phyloP scores from a whole-genome alignment of 495 filamentous ascomycete genomes.

The Trichodelitschia bisporula region DNA sequence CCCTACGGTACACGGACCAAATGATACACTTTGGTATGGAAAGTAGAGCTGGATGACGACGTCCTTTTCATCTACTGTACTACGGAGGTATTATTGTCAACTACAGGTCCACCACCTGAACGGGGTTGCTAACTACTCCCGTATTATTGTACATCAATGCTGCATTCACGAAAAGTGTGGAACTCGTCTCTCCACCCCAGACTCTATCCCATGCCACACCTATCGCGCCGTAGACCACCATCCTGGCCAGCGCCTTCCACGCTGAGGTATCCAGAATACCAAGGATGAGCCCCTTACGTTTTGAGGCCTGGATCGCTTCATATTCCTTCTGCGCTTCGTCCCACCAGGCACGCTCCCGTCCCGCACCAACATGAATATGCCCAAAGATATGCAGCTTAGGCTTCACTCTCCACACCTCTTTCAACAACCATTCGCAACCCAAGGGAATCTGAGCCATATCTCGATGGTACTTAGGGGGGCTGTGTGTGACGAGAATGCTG shows the following conservation, averaged over 20 bases:
- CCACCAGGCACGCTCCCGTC: constrained; percentile 45
- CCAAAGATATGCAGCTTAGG: constrained; percentile 74
- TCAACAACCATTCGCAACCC: constrained; percentile 51
- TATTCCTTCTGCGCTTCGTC: constrained; percentile 50
- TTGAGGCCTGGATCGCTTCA: constrained; percentile 28
- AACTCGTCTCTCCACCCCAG: constrained; percentile 36
- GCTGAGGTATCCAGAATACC: constrained; percentile 26
- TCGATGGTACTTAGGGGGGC: constrained; percentile 47
- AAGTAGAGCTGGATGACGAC: no score
- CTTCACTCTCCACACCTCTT: constrained; percentile 54
- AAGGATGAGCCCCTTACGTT: constrained; percentile 18
- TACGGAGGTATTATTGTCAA: no score
- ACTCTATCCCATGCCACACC: constrained; percentile 45
- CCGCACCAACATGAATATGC: constrained; percentile 50
- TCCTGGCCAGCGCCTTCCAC: constrained; percentile 36
- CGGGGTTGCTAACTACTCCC: constrained; percentile 35
- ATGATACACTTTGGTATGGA: no score
- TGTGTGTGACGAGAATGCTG: constrained; percentile 74
- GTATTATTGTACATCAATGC: constrained; percentile 44
- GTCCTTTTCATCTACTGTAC: no score
- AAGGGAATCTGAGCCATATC: constrained; percentile 33
- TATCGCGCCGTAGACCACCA: constrained; percentile 35
- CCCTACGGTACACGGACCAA: no score
- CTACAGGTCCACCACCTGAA: constrained; percentile 40
- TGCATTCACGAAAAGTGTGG: constrained; percentile 50